Conservation (phyloP, 257 asterid genomes). For the Solanum chiquidenum region DNA sequence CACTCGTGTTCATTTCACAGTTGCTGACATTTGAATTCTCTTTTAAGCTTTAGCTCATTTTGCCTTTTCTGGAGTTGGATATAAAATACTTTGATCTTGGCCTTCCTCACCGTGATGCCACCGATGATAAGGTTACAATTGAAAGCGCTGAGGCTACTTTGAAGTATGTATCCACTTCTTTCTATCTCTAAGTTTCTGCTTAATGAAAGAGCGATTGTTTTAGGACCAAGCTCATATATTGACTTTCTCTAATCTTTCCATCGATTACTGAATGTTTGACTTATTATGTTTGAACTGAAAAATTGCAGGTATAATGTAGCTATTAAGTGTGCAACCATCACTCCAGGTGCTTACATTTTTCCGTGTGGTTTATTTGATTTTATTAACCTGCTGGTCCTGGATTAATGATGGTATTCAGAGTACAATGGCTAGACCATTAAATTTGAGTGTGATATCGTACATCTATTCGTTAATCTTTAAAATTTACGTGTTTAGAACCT, state of each 20-base stretch:
- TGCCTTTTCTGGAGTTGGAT: constrained; percentile 93
- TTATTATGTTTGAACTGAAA: not conserved
- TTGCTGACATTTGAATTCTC: constrained; percentile 3
- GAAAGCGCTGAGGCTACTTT: constrained; percentile 99
- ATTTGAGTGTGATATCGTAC: not conserved
- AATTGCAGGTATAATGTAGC: constrained; percentile 89
- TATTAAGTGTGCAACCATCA: constrained; percentile 95
- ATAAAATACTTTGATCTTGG: constrained; percentile 96
- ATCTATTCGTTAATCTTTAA: not conserved
- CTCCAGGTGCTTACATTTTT: constrained; percentile 60
- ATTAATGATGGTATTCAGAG: not conserved
- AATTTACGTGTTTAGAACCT: not conserved
- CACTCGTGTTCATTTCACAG: not conserved
- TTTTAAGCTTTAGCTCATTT: constrained; percentile 52
- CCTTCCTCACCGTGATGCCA: constrained; percentile 87
- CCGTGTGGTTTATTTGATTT: not conserved
- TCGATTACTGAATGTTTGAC: not conserved
- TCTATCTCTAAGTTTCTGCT: not conserved
- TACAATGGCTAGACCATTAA: not conserved
- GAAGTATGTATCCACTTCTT: constrained; percentile 40
- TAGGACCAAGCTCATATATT: not conserved
- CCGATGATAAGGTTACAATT: constrained; percentile 90
- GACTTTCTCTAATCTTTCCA: not conserved
- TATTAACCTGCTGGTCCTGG: not conserved
- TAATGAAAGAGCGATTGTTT: not conserved